These are phyloP conservation scores for Yarrowia galli DNA, from an alignment of 1,139 yeast species.

Conservation along the genomic window DNA sequence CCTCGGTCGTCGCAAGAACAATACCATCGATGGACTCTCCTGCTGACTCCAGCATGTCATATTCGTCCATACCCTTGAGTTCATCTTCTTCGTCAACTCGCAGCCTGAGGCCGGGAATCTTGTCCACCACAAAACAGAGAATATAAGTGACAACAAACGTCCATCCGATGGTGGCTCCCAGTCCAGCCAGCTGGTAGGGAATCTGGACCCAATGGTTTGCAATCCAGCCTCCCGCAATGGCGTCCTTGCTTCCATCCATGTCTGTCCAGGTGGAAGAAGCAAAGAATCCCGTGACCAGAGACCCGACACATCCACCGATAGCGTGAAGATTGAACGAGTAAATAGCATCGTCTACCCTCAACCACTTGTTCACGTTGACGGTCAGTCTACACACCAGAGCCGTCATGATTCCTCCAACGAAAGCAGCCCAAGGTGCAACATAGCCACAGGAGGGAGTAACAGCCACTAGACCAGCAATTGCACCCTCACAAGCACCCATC, in stretches of 20 bases:
- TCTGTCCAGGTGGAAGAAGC: conserved; percentile 54
- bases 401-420: conserved; percentile 81
- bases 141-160: conserved; percentile 78
- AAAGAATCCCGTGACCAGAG: conserved; percentile 50
- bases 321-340: conserved; percentile 53
- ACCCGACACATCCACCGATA: conserved; percentile 51
- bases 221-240: conserved; percentile 89
- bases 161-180: conserved; percentile 78
- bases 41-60: conserved; percentile 56
- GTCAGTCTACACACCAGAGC: conserved; percentile 84
- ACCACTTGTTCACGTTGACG: conserved; percentile 72
- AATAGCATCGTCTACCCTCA: conserved; percentile 68
- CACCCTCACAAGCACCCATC: conserved; percentile 92
- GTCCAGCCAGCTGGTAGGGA: conserved; percentile 91
- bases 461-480: conserved; percentile 92
- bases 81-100: conserved; percentile 91
- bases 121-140: conserved; percentile 74
- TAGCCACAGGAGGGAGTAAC: conserved; percentile 97
- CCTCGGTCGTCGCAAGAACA: neutral
- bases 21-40: conserved; percentile 23
- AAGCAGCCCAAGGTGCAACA: conserved; percentile 88
- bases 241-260: conserved; percentile 49
- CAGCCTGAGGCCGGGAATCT: conserved; percentile 80
- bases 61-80: conserved; percentile 80
- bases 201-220: conserved; percentile 88